Evolutionary conservation across 352 stramenopile genomes (phyloP).

Genomic region (Globisporangium mamillatum): DNA sequence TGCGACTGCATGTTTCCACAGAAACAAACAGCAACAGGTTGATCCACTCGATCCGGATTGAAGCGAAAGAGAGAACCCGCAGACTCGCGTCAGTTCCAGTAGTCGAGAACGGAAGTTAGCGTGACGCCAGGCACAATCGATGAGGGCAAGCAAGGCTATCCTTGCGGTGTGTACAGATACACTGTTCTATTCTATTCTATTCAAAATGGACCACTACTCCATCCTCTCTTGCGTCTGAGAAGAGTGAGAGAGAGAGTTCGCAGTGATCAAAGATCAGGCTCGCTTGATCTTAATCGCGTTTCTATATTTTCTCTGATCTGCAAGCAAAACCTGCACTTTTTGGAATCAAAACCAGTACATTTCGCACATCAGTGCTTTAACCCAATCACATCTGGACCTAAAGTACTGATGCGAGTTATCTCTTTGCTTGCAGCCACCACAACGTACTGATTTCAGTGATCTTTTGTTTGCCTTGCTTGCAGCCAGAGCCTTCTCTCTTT

Average conservation of each 20-base stretch:
- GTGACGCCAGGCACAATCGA: background rate
- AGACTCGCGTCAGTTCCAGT: background rate
- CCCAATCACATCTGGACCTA: no score
- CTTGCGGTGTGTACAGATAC: background rate
- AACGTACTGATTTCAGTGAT: no score
- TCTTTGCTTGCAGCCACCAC: no score
- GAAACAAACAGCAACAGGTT: no score
- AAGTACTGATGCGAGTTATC: no score
- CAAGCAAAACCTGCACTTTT: background rate
- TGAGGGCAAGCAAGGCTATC: background rate
- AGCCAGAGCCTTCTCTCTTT: no score
- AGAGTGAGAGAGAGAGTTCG: background rate
- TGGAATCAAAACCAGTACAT: background rate
- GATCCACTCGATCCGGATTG: no score
- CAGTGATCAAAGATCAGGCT: background rate
- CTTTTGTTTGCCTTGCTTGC: no score
- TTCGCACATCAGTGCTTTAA: no score
- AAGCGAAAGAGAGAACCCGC: no score
- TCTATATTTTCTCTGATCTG: background rate
- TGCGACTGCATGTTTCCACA: background rate
- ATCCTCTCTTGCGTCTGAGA: background rate
- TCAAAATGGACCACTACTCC: background rate
- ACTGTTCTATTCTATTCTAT: background rate
- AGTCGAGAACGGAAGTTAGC: background rate
- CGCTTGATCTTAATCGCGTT: background rate